These are phyloP conservation scores for Saccharomycopsis guyanensis DNA, from an alignment of 805 yeast species.

Conservation along the genomic window DNA sequence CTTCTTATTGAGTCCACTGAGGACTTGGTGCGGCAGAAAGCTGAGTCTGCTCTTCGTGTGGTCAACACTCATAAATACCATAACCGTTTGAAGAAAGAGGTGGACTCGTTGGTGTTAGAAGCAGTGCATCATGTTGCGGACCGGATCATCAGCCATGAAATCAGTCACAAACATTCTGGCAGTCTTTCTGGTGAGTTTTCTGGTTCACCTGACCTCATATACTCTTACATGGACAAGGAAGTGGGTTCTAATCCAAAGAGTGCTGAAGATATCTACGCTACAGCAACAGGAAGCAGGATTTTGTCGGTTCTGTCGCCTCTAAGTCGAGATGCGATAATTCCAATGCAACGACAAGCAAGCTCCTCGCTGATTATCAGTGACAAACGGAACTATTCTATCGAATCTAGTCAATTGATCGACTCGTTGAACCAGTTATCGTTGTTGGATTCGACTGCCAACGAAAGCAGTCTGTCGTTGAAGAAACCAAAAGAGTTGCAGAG, in stretches of 20 bases:
- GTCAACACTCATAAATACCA: constrained; percentile 70
- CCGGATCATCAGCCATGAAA: constrained; percentile 27
- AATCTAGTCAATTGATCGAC: constrained; percentile 9
- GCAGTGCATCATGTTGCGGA: constrained; percentile 58
- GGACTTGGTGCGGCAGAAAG: constrained; percentile 49
- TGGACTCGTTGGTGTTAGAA: constrained; percentile 57
- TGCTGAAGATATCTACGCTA: background rate
- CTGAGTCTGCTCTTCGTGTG: constrained; percentile 61
- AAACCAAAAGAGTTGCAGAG: constrained; percentile 23
- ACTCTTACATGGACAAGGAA: constrained; percentile 18
- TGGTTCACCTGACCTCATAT: constrained; percentile 16
- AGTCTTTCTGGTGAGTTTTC: background rate
- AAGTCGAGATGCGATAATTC: constrained; percentile 5
- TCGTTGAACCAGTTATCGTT: constrained; percentile 15
- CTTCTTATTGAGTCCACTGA: constrained; percentile 63
- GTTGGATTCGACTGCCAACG: constrained; percentile 23
- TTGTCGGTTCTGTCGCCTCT: constrained; percentile 14
- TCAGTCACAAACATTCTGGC: background rate
- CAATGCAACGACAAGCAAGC: constrained; percentile 17
- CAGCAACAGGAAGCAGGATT: background rate
- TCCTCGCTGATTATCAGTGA: constrained; percentile 16
- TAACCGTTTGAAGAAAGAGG: constrained; percentile 69
- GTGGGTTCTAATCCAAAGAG: background rate
- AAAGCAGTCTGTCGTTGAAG: constrained; percentile 21
- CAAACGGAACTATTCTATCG: constrained; percentile 7